These are phyloP conservation scores for Schwanniomyces sp. DNA, from an alignment of 805 yeast species.

Conservation along the genomic window DNA sequence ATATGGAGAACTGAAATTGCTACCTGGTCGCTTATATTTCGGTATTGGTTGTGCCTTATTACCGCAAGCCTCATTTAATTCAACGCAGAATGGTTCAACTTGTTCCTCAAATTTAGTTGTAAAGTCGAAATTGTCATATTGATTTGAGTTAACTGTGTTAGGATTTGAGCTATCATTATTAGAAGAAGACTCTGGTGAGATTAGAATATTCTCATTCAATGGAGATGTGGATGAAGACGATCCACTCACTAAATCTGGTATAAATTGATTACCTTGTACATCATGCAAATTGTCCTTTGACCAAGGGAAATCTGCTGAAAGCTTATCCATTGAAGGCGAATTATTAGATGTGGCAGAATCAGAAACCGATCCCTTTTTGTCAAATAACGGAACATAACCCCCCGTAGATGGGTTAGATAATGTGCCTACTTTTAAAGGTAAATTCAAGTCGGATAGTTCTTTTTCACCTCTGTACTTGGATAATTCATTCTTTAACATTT, in stretches of 20 bases:
- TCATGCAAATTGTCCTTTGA: slow-evolving; percentile 17
- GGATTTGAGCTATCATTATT: slow-evolving; percentile 11
- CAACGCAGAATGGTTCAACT: slow-evolving; percentile 71
- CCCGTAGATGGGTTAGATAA: slow-evolving; percentile 19
- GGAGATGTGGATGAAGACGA: slow-evolving; percentile 40
- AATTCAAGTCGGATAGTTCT: slow-evolving; percentile 28
- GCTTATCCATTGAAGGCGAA: slow-evolving; percentile 12
- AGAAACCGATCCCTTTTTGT: slow-evolving; percentile 1
- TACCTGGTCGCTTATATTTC: slow-evolving; percentile 21
- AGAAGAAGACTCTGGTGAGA: slow-evolving; percentile 30
- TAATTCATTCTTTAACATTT: slow-evolving; percentile 69
- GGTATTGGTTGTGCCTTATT: slow-evolving; percentile 70
- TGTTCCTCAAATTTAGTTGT: slow-evolving; percentile 57
- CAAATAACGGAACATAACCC: slow-evolving; percentile 14
- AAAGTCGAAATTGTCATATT: slow-evolving; percentile 15
- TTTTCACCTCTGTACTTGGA: slow-evolving; percentile 50
- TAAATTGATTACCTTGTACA: slow-evolving; percentile 3
- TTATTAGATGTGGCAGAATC: slow-evolving; percentile 3
- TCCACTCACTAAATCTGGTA: slow-evolving; percentile 39
- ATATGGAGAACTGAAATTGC: slow-evolving; percentile 17
- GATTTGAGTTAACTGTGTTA: slow-evolving; percentile 10
- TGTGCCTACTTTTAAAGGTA: slow-evolving; percentile 31
- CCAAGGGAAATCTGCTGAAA: slow-evolving; percentile 60
- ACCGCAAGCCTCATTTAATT: slow-evolving; percentile 82
- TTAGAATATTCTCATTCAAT: slow-evolving; percentile 33